Percentiles rank a stretch among this genome's conserved stretches.
phyloP scores from a whole-genome alignment of 805 yeast genomes.

The Saccharomycopsis sp. region DNA sequence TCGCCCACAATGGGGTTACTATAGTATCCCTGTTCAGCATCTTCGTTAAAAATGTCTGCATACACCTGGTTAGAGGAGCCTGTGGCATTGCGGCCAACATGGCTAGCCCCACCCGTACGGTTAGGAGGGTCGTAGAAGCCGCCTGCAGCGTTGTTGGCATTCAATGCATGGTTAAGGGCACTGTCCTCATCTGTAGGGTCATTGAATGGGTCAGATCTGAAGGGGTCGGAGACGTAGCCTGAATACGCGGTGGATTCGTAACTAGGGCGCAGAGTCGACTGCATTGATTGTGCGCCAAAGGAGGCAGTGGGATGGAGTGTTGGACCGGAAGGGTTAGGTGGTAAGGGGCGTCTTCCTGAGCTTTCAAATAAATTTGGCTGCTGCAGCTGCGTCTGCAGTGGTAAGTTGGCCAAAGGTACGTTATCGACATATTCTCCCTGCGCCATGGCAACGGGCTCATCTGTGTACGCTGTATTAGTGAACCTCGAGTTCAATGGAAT shows the following conservation, averaged over 20 bases:
- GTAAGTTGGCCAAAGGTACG: not conserved
- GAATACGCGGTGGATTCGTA: conserved; percentile 1
- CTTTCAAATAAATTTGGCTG: not conserved
- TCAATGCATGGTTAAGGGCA: conserved; percentile 7
- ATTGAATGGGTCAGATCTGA: conserved; percentile 2
- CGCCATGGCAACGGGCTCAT: not conserved
- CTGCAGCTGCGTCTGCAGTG: not conserved
- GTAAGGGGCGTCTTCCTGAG: not conserved
- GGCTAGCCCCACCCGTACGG: not conserved
- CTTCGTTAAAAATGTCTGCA: not conserved
- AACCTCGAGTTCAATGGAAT: not conserved
- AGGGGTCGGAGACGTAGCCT: not conserved
- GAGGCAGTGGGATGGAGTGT: not conserved
- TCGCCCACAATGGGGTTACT: conserved; percentile 16
- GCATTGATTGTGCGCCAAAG: not conserved
- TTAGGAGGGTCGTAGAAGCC: not conserved
- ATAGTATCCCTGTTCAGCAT: not conserved
- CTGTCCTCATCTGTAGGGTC: not conserved
- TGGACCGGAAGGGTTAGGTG: not conserved
- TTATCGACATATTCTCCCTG: not conserved
- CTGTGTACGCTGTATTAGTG: not conserved
- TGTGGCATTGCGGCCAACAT: not conserved
- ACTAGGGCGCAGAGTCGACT: not conserved
- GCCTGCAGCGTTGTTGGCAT: conserved; percentile 3
- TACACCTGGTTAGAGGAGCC: not conserved